phyloP scores from a whole-genome alignment of 2,329 filamentous ascomycete genomes.

The Botryotinia calthae region DNA sequence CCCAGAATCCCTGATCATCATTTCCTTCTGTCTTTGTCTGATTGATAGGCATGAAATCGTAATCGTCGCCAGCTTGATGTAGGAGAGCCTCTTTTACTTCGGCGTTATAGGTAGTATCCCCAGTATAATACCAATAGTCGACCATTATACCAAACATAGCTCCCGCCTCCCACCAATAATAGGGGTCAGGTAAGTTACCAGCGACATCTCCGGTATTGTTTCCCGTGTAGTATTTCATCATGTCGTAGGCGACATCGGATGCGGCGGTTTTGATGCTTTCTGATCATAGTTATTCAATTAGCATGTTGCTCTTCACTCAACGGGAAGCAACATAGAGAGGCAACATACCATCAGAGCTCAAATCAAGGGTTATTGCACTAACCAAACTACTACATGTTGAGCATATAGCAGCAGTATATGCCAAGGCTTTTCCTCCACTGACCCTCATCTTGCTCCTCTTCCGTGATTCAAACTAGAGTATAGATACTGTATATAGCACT shows the following conservation, averaged over 20 bases:
- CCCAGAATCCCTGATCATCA: constrained; percentile 74
- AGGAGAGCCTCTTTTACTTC: constrained; percentile 60
- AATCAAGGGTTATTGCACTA: constrained; percentile 16
- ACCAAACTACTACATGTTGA: constrained; percentile 18
- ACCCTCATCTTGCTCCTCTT: constrained; percentile 18
- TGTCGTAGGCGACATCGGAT: constrained; percentile 43
- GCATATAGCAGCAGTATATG: constrained; percentile 20
- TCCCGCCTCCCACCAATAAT: constrained; percentile 57
- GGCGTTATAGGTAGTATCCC: constrained; percentile 67
- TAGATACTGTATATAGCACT: not conserved
- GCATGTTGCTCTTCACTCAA: not conserved
- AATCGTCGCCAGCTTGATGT: constrained; percentile 67
- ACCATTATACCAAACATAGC: constrained; percentile 68
- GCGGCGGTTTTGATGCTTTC: constrained; percentile 39
- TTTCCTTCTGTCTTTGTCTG: constrained; percentile 62
- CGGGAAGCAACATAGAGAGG: not conserved
- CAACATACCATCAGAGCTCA: constrained; percentile 17
- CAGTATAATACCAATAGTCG: constrained; percentile 82
- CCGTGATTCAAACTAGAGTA: not conserved
- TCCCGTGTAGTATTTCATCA: constrained; percentile 53
- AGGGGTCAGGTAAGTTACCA: constrained; percentile 46
- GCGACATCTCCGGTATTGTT: constrained; percentile 50
- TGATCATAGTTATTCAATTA: constrained; percentile 10
- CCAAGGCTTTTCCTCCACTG: constrained; percentile 17
- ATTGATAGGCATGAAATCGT: constrained; percentile 74